phyloP scores from a whole-genome alignment of 768 basidiomycete genomes.

The Agaricus subrufescens region DNA sequence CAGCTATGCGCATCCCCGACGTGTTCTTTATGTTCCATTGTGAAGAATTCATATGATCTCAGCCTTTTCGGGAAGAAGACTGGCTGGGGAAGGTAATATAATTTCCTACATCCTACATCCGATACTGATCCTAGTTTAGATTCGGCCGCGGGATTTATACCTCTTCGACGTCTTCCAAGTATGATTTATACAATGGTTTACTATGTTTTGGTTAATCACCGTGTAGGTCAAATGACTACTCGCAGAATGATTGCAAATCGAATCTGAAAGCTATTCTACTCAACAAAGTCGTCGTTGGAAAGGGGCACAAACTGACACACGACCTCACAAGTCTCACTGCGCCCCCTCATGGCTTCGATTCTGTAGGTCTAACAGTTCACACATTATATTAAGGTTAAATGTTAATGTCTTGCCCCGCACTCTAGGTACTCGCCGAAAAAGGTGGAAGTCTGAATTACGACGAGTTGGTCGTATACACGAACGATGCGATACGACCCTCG shows the following conservation, averaged over 20 bases:
- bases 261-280: slow-evolving; percentile 61
- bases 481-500: slow-evolving; percentile 69
- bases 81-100: slow-evolving; percentile 59
- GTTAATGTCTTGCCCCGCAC: neutral
- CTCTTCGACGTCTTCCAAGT: slow-evolving; percentile 77
- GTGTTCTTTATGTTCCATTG: slow-evolving; percentile 62
- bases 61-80: slow-evolving; percentile 64
- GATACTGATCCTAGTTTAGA: slow-evolving; percentile 24
- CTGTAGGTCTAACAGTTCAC: slow-evolving; percentile 37
- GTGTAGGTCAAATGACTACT: slow-evolving; percentile 63
- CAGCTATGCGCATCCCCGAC: slow-evolving; percentile 49
- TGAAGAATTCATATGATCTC: slow-evolving; percentile 61
- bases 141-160: slow-evolving; percentile 73
- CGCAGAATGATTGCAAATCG: slow-evolving; percentile 51
- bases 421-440: slow-evolving; percentile 62
- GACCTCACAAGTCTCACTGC: slow-evolving; percentile 51
- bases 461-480: slow-evolving; percentile 64
- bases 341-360: slow-evolving; percentile 62
- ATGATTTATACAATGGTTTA: slow-evolving; percentile 13
- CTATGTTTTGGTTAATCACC: neutral
- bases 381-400: neutral
- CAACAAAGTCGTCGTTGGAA: slow-evolving; percentile 71
- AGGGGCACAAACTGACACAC: slow-evolving; percentile 59
- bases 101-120: neutral
- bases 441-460: slow-evolving; percentile 68